Evolutionary conservation across 164 flowering plant genomes (phyloP).

Genomic region (Buxus sempervirens): DNA sequence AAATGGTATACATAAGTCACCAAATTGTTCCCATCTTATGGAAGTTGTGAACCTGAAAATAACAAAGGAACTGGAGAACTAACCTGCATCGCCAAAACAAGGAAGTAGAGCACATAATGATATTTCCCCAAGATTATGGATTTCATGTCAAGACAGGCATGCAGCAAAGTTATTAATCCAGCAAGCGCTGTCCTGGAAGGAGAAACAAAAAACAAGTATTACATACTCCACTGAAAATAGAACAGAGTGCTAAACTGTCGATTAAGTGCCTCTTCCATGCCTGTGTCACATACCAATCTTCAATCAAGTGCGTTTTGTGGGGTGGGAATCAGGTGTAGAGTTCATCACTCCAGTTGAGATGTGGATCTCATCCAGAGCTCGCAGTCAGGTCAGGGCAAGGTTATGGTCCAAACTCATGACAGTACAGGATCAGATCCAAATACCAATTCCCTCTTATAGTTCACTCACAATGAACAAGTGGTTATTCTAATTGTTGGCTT

Average conservation of each 20-base stretch:
- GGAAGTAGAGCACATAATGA: slow-evolving; percentile 87
- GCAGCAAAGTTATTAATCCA: slow-evolving; percentile 68
- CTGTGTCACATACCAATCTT: too few relatives aligned
- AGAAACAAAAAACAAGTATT: not conserved
- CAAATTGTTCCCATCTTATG: not conserved
- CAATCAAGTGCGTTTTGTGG: too few relatives aligned
- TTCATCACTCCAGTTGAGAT: too few relatives aligned
- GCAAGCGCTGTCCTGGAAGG: slow-evolving; percentile 77
- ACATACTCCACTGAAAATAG: not conserved
- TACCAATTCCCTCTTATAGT: too few relatives aligned
- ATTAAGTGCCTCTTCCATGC: too few relatives aligned
- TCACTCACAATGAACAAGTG: too few relatives aligned
- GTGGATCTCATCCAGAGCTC: too few relatives aligned
- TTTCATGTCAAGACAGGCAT: slow-evolving; percentile 93
- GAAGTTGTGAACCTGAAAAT: not conserved
- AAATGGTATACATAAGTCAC: not conserved
- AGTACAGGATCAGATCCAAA: too few relatives aligned
- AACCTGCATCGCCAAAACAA: slow-evolving; percentile 95
- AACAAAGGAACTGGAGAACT: not conserved
- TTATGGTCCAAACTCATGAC: too few relatives aligned
- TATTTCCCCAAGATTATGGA: slow-evolving; percentile 82
- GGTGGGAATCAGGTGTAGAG: too few relatives aligned
- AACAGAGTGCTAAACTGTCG: not conserved
- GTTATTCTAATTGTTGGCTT: too few relatives aligned
- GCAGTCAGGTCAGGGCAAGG: too few relatives aligned